Evolutionary conservation across 139 green algal species (phyloP), one percentile per base, ranked within the genome.

Genomic region (Desmodesmus armatus): DNA sequence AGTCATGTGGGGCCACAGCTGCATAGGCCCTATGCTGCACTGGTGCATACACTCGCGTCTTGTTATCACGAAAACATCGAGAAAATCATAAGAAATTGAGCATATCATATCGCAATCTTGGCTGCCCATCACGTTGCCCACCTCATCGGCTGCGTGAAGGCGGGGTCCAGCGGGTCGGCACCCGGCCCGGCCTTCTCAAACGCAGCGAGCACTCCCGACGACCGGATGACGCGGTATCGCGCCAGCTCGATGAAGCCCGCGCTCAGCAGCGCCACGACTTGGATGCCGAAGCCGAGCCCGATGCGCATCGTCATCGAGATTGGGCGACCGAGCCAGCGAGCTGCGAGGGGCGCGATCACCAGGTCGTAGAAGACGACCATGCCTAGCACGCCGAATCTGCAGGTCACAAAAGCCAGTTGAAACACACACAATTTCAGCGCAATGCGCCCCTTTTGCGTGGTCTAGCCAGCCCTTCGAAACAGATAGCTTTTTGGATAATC

Each of bases 351-450:
- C 47, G 79, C 80, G 6, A 85, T 21, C 82, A 75, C 11, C 70
- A 81, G 72, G 62, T 89, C 85, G 21, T 86, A 91, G 25, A 76
- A 40, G 27, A 80, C 51, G 39, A 90, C 76, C 25, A 69, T 73
- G 65, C 87, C 47, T 60, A 89, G 53, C 70, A 90, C 86, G 31
- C 75, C 81, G 69, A 88, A 87, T 27, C 84, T 91, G 85, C 89
- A 80, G 43, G 88, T n/a, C n/a, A n/a, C n/a, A n/a, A n/a, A n/a
- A n/a, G n/a, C n/a, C n/a, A n/a, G n/a, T n/a, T n/a, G n/a, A n/a
- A n/a, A n/a, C n/a, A n/a, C n/a, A n/a, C n/a, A n/a, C n/a, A n/a
- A n/a, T n/a, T n/a, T n/a, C n/a, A n/a, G n/a, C n/a, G n/a, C n/a
- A n/a, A n/a, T n/a, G n/a, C n/a, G n/a, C n/a, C n/a, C n/a, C n/a